Evolutionary conservation across 2,329 filamentous ascomycete species (phyloP).

Genomic region (Xylariaceae sp.): DNA sequence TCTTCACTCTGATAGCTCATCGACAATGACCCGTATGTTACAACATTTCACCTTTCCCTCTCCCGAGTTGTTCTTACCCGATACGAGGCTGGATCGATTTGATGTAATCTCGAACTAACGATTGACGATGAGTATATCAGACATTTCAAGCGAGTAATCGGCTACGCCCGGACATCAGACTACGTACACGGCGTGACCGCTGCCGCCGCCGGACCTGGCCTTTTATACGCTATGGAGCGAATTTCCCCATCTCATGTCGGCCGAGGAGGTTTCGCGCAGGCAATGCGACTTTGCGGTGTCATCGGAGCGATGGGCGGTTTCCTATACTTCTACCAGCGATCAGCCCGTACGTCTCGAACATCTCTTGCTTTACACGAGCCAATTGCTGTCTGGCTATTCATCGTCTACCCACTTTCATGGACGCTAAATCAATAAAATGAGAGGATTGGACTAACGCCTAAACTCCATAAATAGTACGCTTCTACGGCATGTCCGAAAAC

Average conservation of each 20-base stretch:
- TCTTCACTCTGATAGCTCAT: conserved; percentile 95
- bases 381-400: no score
- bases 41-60: no score
- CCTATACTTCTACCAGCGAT: conserved; percentile 79
- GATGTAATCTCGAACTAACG: conserved; percentile 4
- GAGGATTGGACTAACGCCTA: background rate
- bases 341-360: conserved; percentile 62
- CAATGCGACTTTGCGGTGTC: conserved; percentile 73
- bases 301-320: conserved; percentile 76
- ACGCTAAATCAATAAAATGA: no score
- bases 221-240: conserved; percentile 76
- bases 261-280: conserved; percentile 74
- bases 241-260: conserved; percentile 81
- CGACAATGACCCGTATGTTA: conserved; percentile 91
- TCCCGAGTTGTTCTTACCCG: no score
- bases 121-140: conserved; percentile 45
- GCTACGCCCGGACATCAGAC: conserved; percentile 82
- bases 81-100: no score
- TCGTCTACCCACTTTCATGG: no score
- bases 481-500: conserved; percentile 95
- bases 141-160: conserved; percentile 84
- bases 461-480: conserved; percentile 62
- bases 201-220: conserved; percentile 66
- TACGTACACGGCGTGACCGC: conserved; percentile 67
- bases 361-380: conserved; percentile 8